Conservation (phyloP, 2,329 filamentous ascomycete species). For the Trichoderma simmonsii region DNA sequence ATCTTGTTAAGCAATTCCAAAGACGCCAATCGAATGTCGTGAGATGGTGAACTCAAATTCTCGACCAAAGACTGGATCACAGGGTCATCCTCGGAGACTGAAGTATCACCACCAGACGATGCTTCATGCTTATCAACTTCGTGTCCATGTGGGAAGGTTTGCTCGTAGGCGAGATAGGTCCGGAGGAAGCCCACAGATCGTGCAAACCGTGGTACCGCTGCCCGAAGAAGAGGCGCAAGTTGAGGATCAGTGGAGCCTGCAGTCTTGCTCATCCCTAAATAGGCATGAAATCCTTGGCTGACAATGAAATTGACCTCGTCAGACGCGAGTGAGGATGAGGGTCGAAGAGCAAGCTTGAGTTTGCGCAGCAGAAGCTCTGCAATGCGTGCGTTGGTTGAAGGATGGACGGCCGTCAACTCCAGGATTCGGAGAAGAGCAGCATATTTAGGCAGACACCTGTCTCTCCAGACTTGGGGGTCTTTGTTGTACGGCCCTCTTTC, state of each 20-base stretch:
- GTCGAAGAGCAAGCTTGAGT: conserved; percentile 61
- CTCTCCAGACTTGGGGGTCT: conserved; percentile 59
- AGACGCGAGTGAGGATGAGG: conserved; percentile 55
- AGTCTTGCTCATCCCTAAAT: conserved; percentile 62
- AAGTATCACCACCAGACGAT: conserved; percentile 42
- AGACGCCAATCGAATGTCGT: conserved; percentile 69
- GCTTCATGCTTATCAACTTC: conserved; percentile 26
- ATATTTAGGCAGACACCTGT: conserved; percentile 64
- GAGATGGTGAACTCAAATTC: conserved; percentile 73
- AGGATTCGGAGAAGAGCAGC: conserved; percentile 64
- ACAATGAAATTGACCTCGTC: conserved; percentile 70
- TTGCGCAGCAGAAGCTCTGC: conserved; percentile 64
- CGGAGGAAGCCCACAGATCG: conserved; percentile 64
- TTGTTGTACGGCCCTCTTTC: conserved; percentile 61
- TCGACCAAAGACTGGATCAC: conserved; percentile 64
- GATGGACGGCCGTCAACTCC: conserved; percentile 59
- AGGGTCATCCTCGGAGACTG: conserved; percentile 51
- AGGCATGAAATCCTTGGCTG: conserved; percentile 71
- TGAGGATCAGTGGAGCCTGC: conserved; percentile 56
- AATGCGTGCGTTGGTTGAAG: conserved; percentile 64
- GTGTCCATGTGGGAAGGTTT: conserved; percentile 26
- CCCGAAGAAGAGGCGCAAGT: conserved; percentile 64
- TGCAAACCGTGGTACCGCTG: conserved; percentile 63
- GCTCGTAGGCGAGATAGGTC: conserved; percentile 57
- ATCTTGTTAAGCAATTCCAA: conserved; percentile 68